Conservation (phyloP, 75 land plant species). For the Sequoiadendron giganteum region DNA sequence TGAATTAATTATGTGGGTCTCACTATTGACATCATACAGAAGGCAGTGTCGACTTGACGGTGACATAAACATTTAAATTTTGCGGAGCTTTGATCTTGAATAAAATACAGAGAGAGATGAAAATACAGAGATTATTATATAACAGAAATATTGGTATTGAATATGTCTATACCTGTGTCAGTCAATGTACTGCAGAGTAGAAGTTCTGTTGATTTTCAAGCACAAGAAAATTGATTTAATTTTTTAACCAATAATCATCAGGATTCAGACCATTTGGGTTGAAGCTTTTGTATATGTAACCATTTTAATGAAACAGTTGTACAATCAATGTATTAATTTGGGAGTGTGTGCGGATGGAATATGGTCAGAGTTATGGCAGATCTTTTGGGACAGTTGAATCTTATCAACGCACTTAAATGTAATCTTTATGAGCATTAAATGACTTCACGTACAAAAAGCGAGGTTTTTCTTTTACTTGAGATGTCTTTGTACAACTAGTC, state of each 20-base stretch:
- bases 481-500: too few species aligned
- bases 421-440: neutral
- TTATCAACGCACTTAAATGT: neutral
- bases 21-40: neutral
- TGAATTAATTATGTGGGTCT: neutral
- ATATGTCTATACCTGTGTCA: neutral
- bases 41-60: neutral
- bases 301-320: too few species aligned
- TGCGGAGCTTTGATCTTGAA: neutral
- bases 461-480: too few species aligned
- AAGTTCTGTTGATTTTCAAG: neutral
- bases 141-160: too few species aligned
- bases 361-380: too few species aligned
- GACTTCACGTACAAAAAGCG: neutral
- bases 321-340: too few species aligned
- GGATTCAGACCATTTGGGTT: too few species aligned
- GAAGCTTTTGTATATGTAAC: too few species aligned
- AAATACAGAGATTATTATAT: neutral
- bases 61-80: neutral
- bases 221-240: too few species aligned
- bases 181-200: conserved; percentile 10
- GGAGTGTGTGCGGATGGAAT: too few species aligned
- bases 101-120: neutral
- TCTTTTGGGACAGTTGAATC: neutral
- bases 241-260: too few species aligned